Evolutionary conservation across 1,284 basidiomycete genomes (phyloP).

Genomic region (Puccinia polysora): DNA sequence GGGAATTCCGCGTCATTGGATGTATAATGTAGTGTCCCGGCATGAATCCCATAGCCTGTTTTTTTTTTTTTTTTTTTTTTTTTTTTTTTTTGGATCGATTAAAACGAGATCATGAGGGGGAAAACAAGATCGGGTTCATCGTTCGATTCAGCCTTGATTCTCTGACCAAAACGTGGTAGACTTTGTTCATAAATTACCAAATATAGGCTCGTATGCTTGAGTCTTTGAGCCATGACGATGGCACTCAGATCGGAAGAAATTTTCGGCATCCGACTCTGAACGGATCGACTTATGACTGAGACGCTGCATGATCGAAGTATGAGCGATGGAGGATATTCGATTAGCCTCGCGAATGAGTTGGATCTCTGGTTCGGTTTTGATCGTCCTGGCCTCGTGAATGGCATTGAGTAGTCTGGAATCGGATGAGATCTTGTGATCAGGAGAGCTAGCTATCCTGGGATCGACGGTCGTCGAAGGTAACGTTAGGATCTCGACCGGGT

Average conservation of each 20-base stretch:
- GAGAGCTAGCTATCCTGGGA: no score
- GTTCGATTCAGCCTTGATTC: no score
- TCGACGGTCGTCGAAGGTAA: no score
- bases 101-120: background rate
- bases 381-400: conserved; percentile 4
- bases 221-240: conserved; percentile 20
- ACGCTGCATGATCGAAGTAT: conserved; percentile 2
- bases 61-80: no score
- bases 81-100: background rate
- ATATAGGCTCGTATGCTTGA: conserved; percentile 36
- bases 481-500: no score
- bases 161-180: no score
- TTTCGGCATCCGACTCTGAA: conserved; percentile 26
- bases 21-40: conserved; percentile 28
- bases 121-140: no score
- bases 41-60: conserved; percentile 28
- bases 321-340: conserved; percentile 13
- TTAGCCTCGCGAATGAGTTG: conserved; percentile 23
- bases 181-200: conserved; percentile 13
- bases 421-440: no score
- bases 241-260: conserved; percentile 8
- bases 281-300: background rate
- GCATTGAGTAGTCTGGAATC: background rate
- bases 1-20: conserved; percentile 9
- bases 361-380: conserved; percentile 22